Conservation (phyloP, 441 rosid genomes). For the Pelargonium australe region DNA sequence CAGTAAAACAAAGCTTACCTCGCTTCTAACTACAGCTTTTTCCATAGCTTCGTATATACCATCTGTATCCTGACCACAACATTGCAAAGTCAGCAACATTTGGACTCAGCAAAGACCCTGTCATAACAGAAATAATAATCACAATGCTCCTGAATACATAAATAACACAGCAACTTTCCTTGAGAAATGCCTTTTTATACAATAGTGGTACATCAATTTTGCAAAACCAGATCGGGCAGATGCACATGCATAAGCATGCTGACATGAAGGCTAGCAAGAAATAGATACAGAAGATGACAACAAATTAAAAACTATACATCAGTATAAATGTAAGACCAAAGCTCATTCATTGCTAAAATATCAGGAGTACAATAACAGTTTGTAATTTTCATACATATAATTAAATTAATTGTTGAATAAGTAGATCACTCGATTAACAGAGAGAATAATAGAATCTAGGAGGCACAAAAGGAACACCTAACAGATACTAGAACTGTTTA, state of each 20-base stretch:
- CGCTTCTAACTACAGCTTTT: conserved; percentile 51
- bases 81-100: conserved; percentile 77
- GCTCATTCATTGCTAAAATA: too few relatives aligned
- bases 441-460: background rate
- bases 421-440: background rate
- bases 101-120: conserved; percentile 61
- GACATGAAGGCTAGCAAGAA: too few relatives aligned
- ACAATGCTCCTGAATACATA: conserved; percentile 45
- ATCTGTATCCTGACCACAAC: conserved; percentile 76
- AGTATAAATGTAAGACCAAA: too few relatives aligned
- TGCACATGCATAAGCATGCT: too few relatives aligned
- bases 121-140: conserved; percentile 46
- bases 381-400: background rate
- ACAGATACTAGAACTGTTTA: conserved; percentile 8
- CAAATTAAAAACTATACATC: too few relatives aligned
- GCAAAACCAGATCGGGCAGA: too few relatives aligned
- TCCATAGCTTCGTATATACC: conserved; percentile 56
- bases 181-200: background rate
- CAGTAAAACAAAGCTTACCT: conserved; percentile 37
- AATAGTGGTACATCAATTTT: too few relatives aligned
- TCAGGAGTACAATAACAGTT: background rate
- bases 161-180: conserved; percentile 27
- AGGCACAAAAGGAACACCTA: background rate
- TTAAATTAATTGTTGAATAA: background rate
- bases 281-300: too few relatives aligned